A percentile compares a stretch with the other conserved stretches of the same genome.
These are phyloP conservation scores for Leccinum boreale DNA, from an alignment of 768 basidiomycete genomes.

Conservation along the genomic window DNA sequence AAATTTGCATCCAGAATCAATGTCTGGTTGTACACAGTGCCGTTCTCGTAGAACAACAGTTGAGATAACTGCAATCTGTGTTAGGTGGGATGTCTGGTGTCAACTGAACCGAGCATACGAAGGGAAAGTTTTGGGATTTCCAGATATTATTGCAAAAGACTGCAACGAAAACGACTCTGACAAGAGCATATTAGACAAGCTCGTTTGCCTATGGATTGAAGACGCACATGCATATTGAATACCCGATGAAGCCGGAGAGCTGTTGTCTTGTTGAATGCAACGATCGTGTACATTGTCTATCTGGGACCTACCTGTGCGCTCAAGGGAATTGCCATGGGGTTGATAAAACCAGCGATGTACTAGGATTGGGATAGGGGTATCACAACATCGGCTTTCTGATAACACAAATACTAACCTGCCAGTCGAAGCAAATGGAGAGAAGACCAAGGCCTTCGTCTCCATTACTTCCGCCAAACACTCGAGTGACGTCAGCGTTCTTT, in stretches of 20 bases:
- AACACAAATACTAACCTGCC: conserved; percentile 41
- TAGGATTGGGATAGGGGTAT: not conserved
- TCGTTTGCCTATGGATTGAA: not conserved
- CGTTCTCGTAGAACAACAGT: conserved; percentile 49
- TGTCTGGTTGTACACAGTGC: conserved; percentile 51
- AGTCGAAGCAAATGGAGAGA: conserved; percentile 58
- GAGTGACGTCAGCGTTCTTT: conserved; percentile 47
- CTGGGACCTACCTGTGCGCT: conserved; percentile 39
- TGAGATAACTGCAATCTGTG: conserved; percentile 40
- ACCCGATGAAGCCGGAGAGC: conserved; percentile 49
- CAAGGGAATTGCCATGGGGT: conserved; percentile 53
- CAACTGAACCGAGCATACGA: conserved; percentile 36
- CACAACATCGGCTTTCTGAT: conserved; percentile 8
- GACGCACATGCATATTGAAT: conserved; percentile 48
- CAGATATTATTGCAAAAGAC: conserved; percentile 51
- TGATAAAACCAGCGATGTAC: conserved; percentile 29
- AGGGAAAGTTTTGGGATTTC: conserved; percentile 59
- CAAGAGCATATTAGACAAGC: conserved; percentile 5
- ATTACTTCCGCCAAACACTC: conserved; percentile 58
- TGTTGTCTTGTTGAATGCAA: conserved; percentile 1
- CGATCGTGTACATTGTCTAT: not conserved
- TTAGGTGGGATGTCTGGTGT: not conserved
- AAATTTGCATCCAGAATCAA: conserved; percentile 51
- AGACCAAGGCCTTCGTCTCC: conserved; percentile 63
- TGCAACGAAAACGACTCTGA: conserved; percentile 31